Evolutionary conservation across 2,329 filamentous ascomycete species (phyloP), one percentile per base, ranked within the genome.

Genomic region (Penicillium corylophilum): DNA sequence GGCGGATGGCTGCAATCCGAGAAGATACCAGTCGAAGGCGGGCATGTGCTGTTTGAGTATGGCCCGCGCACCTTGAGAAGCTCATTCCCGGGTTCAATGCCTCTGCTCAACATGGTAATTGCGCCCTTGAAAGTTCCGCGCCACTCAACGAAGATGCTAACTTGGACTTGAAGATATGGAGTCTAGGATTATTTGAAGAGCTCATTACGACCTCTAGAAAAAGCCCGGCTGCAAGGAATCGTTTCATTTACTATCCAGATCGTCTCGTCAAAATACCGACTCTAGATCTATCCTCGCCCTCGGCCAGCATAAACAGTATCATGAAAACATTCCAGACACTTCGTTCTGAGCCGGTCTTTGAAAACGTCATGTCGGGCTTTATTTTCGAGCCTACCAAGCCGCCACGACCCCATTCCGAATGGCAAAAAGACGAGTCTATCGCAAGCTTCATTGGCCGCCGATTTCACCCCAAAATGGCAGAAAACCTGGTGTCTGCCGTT

Each of bases 161-260:
- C 31, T 35, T 64, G 57, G 8, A 40, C 58, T 40, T 59, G 54
- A 63, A 88, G 85, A 72, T 88, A 48, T 69, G 77, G 54, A 77
- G 82, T 31, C 71, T 90, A 31, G 77, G 76, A 20, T 66, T 90
- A 35, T 61, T 75, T 42, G 69, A 83, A 48, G 74, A 87, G 51
- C 67, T 90, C 28, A 69, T 85, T 46, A 75, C 74, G 63, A 84
- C 78, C 41, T 71, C 71, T 4, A 80, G 73, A 38, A 68, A 67
- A 26, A 77, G 80, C 5, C 73, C 80, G 46, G 78, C 79, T 47
- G 77, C 84, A 9, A 71, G 69, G 48, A 87, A 86, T 66, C 87
- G 91, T 55, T 96, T 86, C 71, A 77, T 97, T 53, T 96, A 94
- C 79, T 95, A 95, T 65, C 89, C 89, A 2, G 88, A 96, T 68